Evolutionary conservation across 1,284 basidiomycete genomes (phyloP), one percentile per base, ranked within the genome.

Genomic region (Apiotrichum gracile): DNA sequence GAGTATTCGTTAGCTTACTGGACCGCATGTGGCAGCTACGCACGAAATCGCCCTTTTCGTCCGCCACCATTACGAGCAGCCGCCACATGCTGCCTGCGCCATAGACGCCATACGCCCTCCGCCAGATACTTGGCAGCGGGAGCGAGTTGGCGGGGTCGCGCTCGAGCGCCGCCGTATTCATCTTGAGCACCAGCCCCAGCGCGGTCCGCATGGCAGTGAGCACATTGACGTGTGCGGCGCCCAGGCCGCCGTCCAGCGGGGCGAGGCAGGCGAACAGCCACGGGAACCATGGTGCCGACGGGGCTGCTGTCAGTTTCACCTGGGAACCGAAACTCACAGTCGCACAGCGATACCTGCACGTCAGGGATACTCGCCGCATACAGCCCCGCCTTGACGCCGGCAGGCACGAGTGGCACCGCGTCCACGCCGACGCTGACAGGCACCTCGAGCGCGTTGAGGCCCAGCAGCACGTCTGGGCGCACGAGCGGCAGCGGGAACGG

Each of bases 241-340:
- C 49, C 8, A 43, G 7, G 33, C 33, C 39, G 12, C 10, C 17
- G 22, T 33, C 26, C 14, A 43, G 33, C 8, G 49, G 34, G 4
- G 12, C 19, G 4, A 42, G 2, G 24, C 12, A 25, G n/a, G 9
- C 31, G 1, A 50, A 24, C 7, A 50, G 3, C 49, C 49, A 50
- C 33, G 49, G 49, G 24, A 43, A 50, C 49, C 41, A 43, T 17
- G 49, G 41, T 3, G 40, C 31, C 5, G 40, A 29, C n/a, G 40
- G 48, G 3, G 29, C 48, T 43, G 24, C 19, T 22, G 29, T 22
- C 31, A 33, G 43, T 6, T 31, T 4, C 9, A 19, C 17, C n/a
- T 44, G 17, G 1, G 5, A 17, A 5, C 33, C 16, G n/a, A 17
- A 1, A 27, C 39, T 40, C 19, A 49, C 38, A 29, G 19, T 40